phyloP scores from a whole-genome alignment of 306 rosid genomes.

The Pachyrhizus erosus region DNA sequence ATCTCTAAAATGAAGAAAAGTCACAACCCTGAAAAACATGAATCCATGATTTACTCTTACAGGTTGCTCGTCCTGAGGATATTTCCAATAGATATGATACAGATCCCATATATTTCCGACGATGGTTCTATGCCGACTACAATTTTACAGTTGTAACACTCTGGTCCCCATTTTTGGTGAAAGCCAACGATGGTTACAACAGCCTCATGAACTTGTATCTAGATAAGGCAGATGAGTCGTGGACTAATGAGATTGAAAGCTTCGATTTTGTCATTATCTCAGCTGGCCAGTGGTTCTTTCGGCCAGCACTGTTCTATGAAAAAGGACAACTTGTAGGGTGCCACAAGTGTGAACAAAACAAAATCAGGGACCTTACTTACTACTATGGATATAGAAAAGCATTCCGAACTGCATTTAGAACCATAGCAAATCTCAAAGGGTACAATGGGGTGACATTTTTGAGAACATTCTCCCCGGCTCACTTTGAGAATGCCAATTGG shows the following conservation, averaged over 20 bases:
- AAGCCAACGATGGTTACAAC: constrained; percentile 43
- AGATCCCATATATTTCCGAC: constrained; percentile 47
- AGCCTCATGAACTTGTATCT: constrained; percentile 63
- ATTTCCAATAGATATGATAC: constrained; percentile 45
- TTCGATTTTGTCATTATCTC: constrained; percentile 77
- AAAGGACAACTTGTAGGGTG: constrained; percentile 60
- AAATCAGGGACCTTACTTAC: constrained; percentile 44
- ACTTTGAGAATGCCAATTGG: constrained; percentile 80
- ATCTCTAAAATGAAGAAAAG: neutral
- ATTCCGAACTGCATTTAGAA: constrained; percentile 54
- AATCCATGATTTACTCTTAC: constrained; percentile 1
- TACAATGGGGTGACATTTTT: constrained; percentile 74
- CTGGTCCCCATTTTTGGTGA: constrained; percentile 80
- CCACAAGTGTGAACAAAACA: constrained; percentile 48
- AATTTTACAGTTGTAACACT: constrained; percentile 68
- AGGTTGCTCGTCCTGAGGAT: constrained; percentile 75
- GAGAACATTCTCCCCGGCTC: constrained; percentile 81
- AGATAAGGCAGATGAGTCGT: constrained; percentile 64
- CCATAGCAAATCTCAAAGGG: constrained; percentile 47
- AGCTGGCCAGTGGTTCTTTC: constrained; percentile 86
- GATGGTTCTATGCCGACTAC: constrained; percentile 67
- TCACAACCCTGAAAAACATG: neutral
- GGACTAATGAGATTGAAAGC: constrained; percentile 52
- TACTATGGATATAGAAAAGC: constrained; percentile 65
- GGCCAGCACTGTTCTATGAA: constrained; percentile 57